These are phyloP conservation scores for Phytophthora meadii DNA, from an alignment of 352 stramenopile species.

Conservation along the genomic window DNA sequence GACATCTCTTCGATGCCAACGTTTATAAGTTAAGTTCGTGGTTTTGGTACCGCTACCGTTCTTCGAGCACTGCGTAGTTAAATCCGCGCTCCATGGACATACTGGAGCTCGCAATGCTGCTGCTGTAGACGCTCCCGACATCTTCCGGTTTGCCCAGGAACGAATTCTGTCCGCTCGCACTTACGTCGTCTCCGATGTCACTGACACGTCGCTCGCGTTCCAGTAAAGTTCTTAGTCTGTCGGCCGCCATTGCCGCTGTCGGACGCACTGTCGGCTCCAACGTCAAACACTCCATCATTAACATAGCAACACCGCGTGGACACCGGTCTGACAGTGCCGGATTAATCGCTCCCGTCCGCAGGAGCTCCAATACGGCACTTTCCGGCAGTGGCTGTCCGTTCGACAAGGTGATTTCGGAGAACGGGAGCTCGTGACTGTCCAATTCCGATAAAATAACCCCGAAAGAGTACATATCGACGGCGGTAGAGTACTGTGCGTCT, in stretches of 20 bases:
- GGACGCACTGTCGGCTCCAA: conserved; percentile 56
- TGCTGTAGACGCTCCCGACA: conserved; percentile 32
- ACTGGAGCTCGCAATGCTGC: conserved; percentile 34
- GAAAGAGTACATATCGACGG: conserved; percentile 79
- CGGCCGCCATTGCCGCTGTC: conserved; percentile 42
- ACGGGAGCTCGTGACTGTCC: conserved; percentile 74
- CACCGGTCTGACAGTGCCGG: conserved; percentile 59
- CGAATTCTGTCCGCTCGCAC: conserved; percentile 44
- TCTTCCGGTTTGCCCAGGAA: conserved; percentile 46
- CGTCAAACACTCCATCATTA: conserved; percentile 66
- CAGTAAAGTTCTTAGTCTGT: conserved; percentile 51
- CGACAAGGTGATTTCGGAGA: conserved; percentile 64
- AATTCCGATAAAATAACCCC: conserved; percentile 75
- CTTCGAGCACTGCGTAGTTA: conserved; percentile 40
- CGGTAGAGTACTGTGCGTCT: conserved; percentile 45
- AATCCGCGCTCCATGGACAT: conserved; percentile 41
- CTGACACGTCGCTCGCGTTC: conserved; percentile 59
- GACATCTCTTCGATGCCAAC: conserved; percentile 13
- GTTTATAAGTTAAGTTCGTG: conserved; percentile 44
- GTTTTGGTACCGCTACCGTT: conserved; percentile 23
- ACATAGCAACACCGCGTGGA: conserved; percentile 44
- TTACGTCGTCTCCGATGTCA: conserved; percentile 56
- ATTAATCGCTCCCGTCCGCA: conserved; percentile 57
- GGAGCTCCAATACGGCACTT: conserved; percentile 55
- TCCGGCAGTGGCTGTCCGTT: conserved; percentile 61